Conservation (phyloP, 2,329 filamentous ascomycete genomes). For the Fusarium clavum region DNA sequence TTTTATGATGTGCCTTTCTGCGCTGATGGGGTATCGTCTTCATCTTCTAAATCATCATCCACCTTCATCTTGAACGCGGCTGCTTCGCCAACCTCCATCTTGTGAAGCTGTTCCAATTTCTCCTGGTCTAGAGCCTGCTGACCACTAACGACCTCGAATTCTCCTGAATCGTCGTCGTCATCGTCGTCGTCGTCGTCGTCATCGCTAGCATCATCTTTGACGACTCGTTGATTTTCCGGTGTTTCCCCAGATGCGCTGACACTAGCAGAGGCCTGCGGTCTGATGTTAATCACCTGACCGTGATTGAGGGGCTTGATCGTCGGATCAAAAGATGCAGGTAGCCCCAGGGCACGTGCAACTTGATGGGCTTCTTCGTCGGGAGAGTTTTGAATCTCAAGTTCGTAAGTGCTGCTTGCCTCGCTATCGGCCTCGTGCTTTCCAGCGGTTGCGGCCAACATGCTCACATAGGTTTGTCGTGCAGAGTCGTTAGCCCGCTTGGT, state of each 20-base stretch:
- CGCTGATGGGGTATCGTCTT: conserved; percentile 48
- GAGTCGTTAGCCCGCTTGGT: conserved; percentile 84
- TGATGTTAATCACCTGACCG: conserved; percentile 22
- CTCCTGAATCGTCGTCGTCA: conserved; percentile 55
- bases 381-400: conserved; percentile 66
- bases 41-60: conserved; percentile 55
- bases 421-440: conserved; percentile 70
- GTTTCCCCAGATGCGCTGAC: conserved; percentile 21
- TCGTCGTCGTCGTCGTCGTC: conserved; percentile 51
- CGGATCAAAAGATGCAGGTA: conserved; percentile 72
- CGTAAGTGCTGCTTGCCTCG: conserved; percentile 64
- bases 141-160: conserved; percentile 60
- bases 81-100: conserved; percentile 71
- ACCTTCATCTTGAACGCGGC: conserved; percentile 59
- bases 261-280: conserved; percentile 33
- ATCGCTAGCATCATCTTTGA: conserved; percentile 42
- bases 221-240: conserved; percentile 35
- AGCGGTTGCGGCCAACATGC: conserved; percentile 75
- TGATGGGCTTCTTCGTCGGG: conserved; percentile 73
- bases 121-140: conserved; percentile 57
- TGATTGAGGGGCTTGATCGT: conserved; percentile 68
- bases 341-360: conserved; percentile 71
- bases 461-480: conserved; percentile 78
- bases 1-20: conserved; percentile 50
- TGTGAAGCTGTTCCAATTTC: conserved; percentile 65